Evolutionary conservation across 345 rosid genomes (phyloP), one percentile per base, ranked within the genome.

Genomic region (Balakata baccata): DNA sequence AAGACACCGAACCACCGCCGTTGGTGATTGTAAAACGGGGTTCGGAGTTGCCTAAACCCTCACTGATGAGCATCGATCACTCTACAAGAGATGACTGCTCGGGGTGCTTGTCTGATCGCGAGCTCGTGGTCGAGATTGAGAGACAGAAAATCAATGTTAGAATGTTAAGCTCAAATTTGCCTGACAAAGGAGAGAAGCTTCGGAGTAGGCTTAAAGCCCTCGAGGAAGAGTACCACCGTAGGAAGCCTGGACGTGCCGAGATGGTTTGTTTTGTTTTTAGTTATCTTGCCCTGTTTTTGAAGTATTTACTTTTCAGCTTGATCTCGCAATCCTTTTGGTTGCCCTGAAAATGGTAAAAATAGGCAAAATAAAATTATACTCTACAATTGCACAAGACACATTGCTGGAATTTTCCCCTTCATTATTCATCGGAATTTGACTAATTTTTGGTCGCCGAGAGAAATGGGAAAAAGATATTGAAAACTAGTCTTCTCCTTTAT

Each of bases 181-280:
- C 72, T 0, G 98, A 93, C 64, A 77, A 79, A 12, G 98, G 98
- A 0, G 75, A 69, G 74, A 91, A 70, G 85, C 70, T 91, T 53
- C 75, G 76, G 10, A 37, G 53, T 37, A 37, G 1, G 53, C 64
- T 91, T 77, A 62, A 74, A 12, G 56, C 52, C 41, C 84, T 87
- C 6, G 79, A 79, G 73, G 84, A 77, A 1, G 98, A 91, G 92
- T 78, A 74, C 67, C 70, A 79, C 8, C 85, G 84, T 16, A 75
- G 93, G 64, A 77, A 64, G 38, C 78, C 66, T 66, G 67, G 22
- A 1, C 82, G 66, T 2, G 14, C 78, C 1, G 72, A 65, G 22
- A 66, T 69, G 89, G 93, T 85, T 63, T 37, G 77, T 56, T 64
- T 73, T 46, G 6, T 41, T 45, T 22, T 23, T 49, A 0, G 34